Conservation (phyloP, 1,139 yeast genomes). For the Suhomyces panamericanus region DNA sequence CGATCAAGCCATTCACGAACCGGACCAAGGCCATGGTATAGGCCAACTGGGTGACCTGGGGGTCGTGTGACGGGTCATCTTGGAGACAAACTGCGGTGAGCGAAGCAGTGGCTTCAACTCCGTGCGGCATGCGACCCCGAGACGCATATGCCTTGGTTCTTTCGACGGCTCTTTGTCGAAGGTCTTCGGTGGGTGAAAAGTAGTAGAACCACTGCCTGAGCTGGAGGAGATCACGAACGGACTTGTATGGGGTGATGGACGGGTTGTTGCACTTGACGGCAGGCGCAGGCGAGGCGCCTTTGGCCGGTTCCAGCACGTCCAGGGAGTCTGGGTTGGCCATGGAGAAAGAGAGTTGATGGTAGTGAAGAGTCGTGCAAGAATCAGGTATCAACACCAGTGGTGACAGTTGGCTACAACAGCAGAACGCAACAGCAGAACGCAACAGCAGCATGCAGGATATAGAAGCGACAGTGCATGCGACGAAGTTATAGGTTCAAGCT, state of each 20-base stretch:
- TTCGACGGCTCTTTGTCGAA: constrained; percentile 35
- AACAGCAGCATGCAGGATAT: too few species aligned
- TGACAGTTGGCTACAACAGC: too few species aligned
- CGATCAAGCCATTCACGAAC: constrained; percentile 89
- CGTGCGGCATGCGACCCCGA: constrained; percentile 49
- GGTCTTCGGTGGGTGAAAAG: constrained; percentile 25
- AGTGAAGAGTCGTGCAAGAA: too few species aligned
- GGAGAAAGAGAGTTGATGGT: not conserved
- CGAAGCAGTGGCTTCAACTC: constrained; percentile 57
- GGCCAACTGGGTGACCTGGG: constrained; percentile 44
- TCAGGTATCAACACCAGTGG: too few species aligned
- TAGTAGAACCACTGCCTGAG: constrained; percentile 63
- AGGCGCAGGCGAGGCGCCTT: not conserved
- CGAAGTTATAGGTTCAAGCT: too few species aligned
- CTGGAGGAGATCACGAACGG: constrained; percentile 48
- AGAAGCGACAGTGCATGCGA: too few species aligned
- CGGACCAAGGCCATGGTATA: constrained; percentile 79
- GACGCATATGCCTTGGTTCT: constrained; percentile 47
- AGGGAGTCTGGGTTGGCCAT: not conserved
- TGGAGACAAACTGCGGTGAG: constrained; percentile 53
- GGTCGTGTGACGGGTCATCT: constrained; percentile 20
- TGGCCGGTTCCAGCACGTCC: not conserved
- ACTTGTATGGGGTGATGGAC: constrained; percentile 57
- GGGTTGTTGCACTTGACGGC: constrained; percentile 31
- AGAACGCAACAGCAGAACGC: too few species aligned